Conservation (phyloP, 108 stramenopile genomes). For the Fragilaria crotonensis region DNA sequence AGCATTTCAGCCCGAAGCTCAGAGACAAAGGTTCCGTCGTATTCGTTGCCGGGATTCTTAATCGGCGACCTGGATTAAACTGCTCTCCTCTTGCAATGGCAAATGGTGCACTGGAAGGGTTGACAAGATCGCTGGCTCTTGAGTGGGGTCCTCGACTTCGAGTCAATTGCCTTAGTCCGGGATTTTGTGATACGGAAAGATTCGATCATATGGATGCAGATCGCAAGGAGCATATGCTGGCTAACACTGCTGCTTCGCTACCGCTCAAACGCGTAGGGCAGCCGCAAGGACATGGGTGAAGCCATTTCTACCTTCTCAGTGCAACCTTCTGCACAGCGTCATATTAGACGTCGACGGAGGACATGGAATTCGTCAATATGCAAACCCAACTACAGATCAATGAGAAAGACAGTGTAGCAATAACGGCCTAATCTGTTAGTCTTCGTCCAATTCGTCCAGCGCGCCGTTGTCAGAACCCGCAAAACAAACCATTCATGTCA, state of each 20-base stretch:
- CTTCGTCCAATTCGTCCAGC: neutral
- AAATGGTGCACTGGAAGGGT: conserved; percentile 64
- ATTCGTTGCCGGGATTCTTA: conserved; percentile 50
- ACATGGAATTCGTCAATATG: conserved; percentile 53
- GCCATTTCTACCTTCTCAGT: conserved; percentile 44
- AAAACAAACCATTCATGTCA: neutral
- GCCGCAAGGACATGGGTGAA: conserved; percentile 59
- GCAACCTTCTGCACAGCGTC: conserved; percentile 47
- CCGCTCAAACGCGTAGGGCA: conserved; percentile 32
- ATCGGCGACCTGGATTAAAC: conserved; percentile 59
- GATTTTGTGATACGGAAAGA: conserved; percentile 66
- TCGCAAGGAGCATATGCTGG: conserved; percentile 30
- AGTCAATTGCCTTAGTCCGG: conserved; percentile 60
- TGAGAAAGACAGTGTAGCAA: conserved; percentile 31
- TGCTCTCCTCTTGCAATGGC: conserved; percentile 47
- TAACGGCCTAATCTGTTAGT: neutral
- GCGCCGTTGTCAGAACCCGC: neutral
- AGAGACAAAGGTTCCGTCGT: conserved; percentile 30
- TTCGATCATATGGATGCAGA: conserved; percentile 56
- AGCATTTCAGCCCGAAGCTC: conserved; percentile 35
- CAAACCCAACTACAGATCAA: conserved; percentile 42
- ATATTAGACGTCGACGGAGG: conserved; percentile 57
- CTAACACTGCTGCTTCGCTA: conserved; percentile 44
- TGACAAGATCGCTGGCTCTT: conserved; percentile 54
- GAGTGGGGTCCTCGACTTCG: conserved; percentile 49